A percentile compares a stretch with the other conserved stretches of the same genome.
Conservation (phyloP, 176 grass and related monocot genomes). For the Eremochloa ophiuroides region DNA sequence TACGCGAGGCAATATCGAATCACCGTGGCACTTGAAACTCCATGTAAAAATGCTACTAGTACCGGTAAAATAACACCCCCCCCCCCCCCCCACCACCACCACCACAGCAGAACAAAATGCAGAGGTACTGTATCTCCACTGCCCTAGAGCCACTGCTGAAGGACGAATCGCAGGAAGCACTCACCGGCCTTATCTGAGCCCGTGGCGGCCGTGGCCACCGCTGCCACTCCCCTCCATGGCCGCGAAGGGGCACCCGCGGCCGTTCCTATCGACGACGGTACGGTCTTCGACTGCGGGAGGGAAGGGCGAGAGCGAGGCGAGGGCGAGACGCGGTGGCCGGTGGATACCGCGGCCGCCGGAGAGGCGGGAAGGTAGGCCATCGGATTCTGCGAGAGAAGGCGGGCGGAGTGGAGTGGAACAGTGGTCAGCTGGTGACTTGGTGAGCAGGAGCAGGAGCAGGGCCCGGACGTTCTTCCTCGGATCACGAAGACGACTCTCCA, state of each 20-base stretch:
- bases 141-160: neutral
- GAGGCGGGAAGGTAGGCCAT: conserved; percentile 27
- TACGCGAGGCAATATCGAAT: neutral
- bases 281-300: neutral
- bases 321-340: conserved; percentile 16
- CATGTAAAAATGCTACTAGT: neutral
- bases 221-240: neutral
- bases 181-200: conserved; percentile 24
- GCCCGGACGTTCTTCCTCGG: too few species aligned
- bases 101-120: neutral
- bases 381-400: neutral
- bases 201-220: conserved; percentile 5
- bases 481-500: too few species aligned
- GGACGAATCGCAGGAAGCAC: neutral
- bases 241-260: neutral
- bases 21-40: neutral
- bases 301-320: neutral
- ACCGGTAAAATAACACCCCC: neutral
- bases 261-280: neutral
- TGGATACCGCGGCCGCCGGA: neutral
- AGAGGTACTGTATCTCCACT: neutral
- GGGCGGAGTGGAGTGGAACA: neutral
- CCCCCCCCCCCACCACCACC: too few species aligned
- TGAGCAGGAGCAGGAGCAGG: too few species aligned
- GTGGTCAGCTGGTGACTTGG: neutral